Evolutionary conservation across 345 rosid species (phyloP).

Genomic region (Brassica juncea): DNA sequence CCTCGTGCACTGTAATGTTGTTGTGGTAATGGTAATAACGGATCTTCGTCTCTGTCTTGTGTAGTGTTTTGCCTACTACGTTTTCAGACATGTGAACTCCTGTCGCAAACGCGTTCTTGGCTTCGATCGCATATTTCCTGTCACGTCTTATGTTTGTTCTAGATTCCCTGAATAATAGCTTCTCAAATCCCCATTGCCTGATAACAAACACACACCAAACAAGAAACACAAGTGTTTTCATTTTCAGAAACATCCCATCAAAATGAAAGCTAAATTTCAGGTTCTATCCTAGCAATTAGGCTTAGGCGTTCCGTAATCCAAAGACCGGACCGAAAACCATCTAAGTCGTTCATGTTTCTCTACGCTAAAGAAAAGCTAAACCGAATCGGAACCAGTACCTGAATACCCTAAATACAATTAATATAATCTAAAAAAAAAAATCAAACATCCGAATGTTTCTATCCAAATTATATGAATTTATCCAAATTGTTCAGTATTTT

Average conservation of each 20-base stretch:
- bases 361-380: no score
- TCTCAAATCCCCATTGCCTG: conserved; percentile 93
- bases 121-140: conserved; percentile 82
- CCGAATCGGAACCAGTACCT: no score
- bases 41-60: conserved; percentile 74
- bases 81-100: conserved; percentile 97
- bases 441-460: no score
- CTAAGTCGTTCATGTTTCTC: no score
- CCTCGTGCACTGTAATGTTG: conserved; percentile 58
- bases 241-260: conserved; percentile 13
- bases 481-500: no score
- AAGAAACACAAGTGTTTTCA: conserved; percentile 3
- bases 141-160: conserved; percentile 69
- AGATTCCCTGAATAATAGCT: conserved; percentile 71
- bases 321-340: no score
- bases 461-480: no score
- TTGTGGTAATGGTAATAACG: conserved; percentile 82
- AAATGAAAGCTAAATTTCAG: not conserved
- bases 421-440: no score
- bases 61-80: conserved; percentile 63
- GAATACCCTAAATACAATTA: no score
- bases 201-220: not conserved
- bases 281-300: no score
- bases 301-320: no score
- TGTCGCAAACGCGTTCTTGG: conserved; percentile 75